phyloP scores from a whole-genome alignment of 179 eudicot genomes.

The Pouteria campechiana region DNA sequence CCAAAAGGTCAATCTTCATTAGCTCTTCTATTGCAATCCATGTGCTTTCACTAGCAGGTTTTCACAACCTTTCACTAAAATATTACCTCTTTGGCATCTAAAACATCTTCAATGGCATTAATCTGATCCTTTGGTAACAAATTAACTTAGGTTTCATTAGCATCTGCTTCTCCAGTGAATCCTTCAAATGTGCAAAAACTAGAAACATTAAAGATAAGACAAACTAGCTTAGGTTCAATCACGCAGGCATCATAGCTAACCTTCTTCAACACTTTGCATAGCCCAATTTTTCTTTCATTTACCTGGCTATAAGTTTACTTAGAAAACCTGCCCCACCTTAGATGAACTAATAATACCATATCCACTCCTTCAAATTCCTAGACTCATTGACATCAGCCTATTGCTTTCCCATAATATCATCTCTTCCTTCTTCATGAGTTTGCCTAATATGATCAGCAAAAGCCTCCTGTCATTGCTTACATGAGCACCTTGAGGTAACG shows the following conservation, averaged over 20 bases:
- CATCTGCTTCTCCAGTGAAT: background rate
- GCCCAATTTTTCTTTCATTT: background rate
- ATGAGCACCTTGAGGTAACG: background rate
- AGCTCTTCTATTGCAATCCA: background rate
- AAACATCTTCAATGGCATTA: no score
- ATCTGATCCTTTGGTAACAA: background rate
- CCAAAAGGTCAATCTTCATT: background rate
- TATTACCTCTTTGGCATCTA: background rate
- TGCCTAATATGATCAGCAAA: background rate
- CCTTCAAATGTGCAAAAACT: background rate
- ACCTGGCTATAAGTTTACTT: background rate
- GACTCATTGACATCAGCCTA: background rate
- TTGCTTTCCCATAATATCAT: background rate
- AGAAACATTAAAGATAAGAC: background rate
- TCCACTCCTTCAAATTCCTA: background rate
- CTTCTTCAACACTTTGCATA: background rate
- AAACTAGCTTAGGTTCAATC: background rate
- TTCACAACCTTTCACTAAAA: constrained; percentile 1
- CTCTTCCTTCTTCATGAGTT: no score
- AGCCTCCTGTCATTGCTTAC: background rate
- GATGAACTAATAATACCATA: background rate
- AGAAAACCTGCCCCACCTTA: background rate
- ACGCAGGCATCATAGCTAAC: constrained; percentile 1
- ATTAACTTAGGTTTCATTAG: background rate
- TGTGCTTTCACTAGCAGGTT: background rate